A percentile compares a stretch with the other conserved stretches of the same genome.
Evolutionary conservation across 805 yeast genomes (phyloP).

Genomic region (Schwanniomyces occidentalis): DNA sequence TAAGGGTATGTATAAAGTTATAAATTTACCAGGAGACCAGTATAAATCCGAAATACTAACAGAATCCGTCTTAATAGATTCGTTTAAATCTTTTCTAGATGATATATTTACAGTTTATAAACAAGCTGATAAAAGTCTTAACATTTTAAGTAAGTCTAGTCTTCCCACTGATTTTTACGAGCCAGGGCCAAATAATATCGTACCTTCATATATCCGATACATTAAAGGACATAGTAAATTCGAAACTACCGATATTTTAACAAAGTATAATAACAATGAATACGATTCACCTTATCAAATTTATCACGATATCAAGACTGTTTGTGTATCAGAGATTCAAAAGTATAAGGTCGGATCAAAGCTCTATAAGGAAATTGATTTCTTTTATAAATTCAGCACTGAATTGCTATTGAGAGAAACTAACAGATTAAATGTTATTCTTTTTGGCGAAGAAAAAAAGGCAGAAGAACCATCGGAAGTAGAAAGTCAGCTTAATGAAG

Average conservation of each 20-base stretch:
- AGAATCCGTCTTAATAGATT: slow-evolving; percentile 4
- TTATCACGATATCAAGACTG: slow-evolving; percentile 67
- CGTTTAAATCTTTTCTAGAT: slow-evolving; percentile 14
- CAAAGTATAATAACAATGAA: slow-evolving; percentile 35
- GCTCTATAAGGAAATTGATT: slow-evolving; percentile 55
- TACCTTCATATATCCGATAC: slow-evolving; percentile 40
- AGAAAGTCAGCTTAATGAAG: slow-evolving; percentile 50
- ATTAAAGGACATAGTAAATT: slow-evolving; percentile 28
- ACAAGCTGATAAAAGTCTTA: slow-evolving; percentile 24
- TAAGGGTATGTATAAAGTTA: slow-evolving; percentile 4
- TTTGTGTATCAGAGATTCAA: slow-evolving; percentile 49
- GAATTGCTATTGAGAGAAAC: slow-evolving; percentile 67
- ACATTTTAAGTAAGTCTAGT: slow-evolving; percentile 14
- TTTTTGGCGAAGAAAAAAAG: slow-evolving; percentile 10
- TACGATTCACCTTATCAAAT: slow-evolving; percentile 55
- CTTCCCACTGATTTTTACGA: slow-evolving; percentile 53
- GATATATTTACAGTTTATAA: slow-evolving; percentile 26
- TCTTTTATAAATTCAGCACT: slow-evolving; percentile 59
- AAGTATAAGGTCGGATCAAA: slow-evolving; percentile 49
- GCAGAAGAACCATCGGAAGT: slow-evolving; percentile 30
- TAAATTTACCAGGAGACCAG: too few relatives aligned
- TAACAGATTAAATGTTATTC: slow-evolving; percentile 39
- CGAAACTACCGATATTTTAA: slow-evolving; percentile 40
- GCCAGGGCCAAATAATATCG: slow-evolving; percentile 41
- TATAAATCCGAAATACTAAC: slow-evolving; percentile 6